phyloP scores from a whole-genome alignment of 176 grass and related monocot genomes.

The Avena insularis region DNA sequence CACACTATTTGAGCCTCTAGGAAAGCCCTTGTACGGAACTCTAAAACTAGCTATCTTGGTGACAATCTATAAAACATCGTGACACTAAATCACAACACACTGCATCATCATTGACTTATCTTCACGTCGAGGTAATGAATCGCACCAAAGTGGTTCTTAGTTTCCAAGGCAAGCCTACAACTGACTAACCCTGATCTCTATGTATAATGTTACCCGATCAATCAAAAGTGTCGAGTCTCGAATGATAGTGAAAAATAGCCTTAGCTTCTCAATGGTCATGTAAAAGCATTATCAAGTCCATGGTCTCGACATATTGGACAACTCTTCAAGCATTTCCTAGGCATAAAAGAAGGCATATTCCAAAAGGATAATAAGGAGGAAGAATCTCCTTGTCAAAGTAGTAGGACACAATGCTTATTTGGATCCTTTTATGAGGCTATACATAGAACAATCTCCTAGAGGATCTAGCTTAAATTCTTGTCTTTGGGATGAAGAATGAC shows the following conservation, averaged over 20 bases:
- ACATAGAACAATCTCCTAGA: neutral
- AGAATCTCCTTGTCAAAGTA: neutral
- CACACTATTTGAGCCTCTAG: neutral
- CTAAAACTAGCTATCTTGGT: neutral
- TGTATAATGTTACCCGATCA: neutral
- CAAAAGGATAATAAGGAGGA: neutral
- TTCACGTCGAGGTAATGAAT: neutral
- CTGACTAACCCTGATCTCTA: neutral
- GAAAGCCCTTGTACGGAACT: neutral
- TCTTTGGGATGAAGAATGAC: neutral
- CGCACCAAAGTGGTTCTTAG: neutral
- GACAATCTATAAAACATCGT: neutral
- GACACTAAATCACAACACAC: neutral
- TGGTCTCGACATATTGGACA: neutral
- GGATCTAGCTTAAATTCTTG: neutral
- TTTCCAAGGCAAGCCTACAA: neutral
- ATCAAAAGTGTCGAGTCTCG: neutral
- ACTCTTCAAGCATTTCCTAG: neutral
- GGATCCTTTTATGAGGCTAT: neutral
- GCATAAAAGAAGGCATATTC: neutral
- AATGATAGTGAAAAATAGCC: neutral
- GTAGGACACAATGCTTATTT: neutral
- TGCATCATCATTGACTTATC: neutral
- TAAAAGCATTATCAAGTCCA: neutral
- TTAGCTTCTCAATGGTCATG: neutral